These are phyloP conservation scores for Brassica juncea DNA, from an alignment of 345 rosid genomes.

Conservation along the genomic window DNA sequence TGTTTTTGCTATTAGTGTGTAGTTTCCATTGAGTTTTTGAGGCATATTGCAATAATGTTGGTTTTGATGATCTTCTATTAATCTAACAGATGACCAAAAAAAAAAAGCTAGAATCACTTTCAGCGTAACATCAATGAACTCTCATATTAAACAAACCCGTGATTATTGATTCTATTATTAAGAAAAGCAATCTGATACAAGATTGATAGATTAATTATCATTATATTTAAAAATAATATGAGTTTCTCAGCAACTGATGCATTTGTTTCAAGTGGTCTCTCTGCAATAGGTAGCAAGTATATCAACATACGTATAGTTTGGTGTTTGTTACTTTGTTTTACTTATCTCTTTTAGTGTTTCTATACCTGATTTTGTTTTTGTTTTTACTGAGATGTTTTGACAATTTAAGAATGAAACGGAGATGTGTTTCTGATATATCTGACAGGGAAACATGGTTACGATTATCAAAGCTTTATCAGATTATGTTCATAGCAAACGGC, in stretches of 20 bases:
- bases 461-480: not conserved
- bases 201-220: not conserved
- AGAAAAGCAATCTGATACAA: not conserved
- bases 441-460: not conserved
- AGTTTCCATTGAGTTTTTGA: not conserved
- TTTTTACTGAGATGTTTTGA: not conserved
- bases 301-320: not conserved
- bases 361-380: no score
- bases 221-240: not conserved
- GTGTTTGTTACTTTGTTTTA: not conserved
- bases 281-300: not conserved
- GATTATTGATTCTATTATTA: not conserved
- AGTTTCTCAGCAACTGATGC: not conserved
- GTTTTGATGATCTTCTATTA: no score
- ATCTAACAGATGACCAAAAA: no score
- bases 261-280: not conserved
- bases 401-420: not conserved
- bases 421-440: not conserved
- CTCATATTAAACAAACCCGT: not conserved
- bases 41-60: not conserved
- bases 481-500: not conserved
- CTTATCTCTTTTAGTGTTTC: not conserved
- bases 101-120: no score
- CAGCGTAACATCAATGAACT: not conserved
- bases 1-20: not conserved